Percentiles rank a stretch among this genome's conserved stretches.
Evolutionary conservation across 228 moss, liverwort and hornwort genomes (phyloP).

Genomic region (Sphagnum magellanicum): DNA sequence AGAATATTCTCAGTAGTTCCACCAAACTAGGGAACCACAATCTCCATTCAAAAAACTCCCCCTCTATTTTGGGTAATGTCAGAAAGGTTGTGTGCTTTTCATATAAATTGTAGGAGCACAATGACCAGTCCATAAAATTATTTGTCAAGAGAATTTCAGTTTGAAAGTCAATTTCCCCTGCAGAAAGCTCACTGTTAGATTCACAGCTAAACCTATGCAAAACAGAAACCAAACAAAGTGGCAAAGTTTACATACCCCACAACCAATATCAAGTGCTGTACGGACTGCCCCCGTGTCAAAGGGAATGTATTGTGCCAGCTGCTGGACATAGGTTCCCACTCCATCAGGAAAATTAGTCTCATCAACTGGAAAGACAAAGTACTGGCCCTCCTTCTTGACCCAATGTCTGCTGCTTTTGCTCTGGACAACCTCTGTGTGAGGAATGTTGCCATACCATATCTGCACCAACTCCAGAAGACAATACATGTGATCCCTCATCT

Average conservation of each 20-base stretch:
- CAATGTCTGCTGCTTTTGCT: conserved; percentile 58
- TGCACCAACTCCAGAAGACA: conserved; percentile 16
- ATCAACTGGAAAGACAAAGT: conserved; percentile 58
- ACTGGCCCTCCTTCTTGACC: conserved; percentile 56
- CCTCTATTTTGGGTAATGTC: no score
- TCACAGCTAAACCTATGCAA: no score
- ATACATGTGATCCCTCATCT: not conserved
- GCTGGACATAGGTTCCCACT: conserved; percentile 53
- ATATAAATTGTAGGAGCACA: no score
- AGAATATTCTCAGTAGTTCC: no score
- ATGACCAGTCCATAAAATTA: no score
- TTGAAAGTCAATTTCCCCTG: no score
- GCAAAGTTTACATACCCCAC: conserved; percentile 36
- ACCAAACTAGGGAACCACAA: no score
- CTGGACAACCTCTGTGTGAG: conserved; percentile 47
- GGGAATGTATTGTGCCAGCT: conserved; percentile 43
- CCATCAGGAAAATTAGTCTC: conserved; percentile 59
- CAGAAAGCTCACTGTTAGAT: no score
- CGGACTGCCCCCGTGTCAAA: conserved; percentile 40
- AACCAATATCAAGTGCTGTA: conserved; percentile 65
- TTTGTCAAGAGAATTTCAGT: no score
- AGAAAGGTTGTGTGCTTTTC: no score
- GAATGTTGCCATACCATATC: conserved; percentile 71
- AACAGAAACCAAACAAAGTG: conserved; percentile 6
- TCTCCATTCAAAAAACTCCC: no score